A percentile compares a stretch with the other conserved stretches of the same genome.
Evolutionary conservation across 345 rosid species (phyloP).

Genomic region (Eucalyptus urophylla): DNA sequence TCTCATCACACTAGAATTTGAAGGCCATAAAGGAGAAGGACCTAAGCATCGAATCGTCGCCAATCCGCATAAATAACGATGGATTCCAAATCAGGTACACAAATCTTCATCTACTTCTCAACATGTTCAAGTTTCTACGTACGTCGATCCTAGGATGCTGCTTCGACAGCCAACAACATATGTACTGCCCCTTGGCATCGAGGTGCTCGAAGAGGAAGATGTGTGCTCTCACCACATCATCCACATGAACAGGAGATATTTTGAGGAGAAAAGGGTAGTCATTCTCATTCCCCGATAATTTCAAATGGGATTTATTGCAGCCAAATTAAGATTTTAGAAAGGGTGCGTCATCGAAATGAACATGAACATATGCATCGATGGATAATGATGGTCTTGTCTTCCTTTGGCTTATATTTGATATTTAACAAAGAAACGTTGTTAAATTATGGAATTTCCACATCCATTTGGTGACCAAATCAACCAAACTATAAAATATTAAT

Average conservation of each 20-base stretch:
- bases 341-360: neutral
- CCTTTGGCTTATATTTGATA: neutral
- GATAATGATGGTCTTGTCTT: neutral
- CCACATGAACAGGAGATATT: conserved; percentile 9
- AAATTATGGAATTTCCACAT: neutral
- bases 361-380: neutral
- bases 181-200: conserved; percentile 16
- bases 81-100: too few species aligned
- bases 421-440: neutral
- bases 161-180: neutral
- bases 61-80: too few species aligned
- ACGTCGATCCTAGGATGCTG: too few species aligned
- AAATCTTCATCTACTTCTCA: too few species aligned
- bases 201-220: conserved; percentile 21
- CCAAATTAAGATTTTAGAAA: neutral
- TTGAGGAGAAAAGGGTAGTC: neutral
- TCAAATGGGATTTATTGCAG: neutral
- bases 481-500: too few species aligned
- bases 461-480: neutral
- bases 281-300: neutral
- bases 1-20: too few species aligned
- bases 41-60: too few species aligned
- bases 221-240: conserved; percentile 25
- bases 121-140: too few species aligned
- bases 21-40: too few species aligned